Base-by-base conservation (phyloP, 768 basidiomycete genomes). In the Chiua virens region DNA sequence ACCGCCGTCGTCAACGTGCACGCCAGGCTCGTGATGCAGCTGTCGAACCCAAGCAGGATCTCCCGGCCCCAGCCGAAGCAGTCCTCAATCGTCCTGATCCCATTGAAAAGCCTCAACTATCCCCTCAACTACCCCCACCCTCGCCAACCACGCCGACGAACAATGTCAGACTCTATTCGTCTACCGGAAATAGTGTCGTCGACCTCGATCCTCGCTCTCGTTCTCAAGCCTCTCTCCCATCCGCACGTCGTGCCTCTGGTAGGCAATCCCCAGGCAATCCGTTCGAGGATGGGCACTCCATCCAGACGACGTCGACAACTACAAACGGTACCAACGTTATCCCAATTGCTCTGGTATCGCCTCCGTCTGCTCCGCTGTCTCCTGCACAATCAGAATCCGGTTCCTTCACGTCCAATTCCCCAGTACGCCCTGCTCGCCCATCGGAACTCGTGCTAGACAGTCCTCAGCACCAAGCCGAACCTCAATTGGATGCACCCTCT, bases 41-140 rank as follows among this genome's bases (percentile, higher is more conserved):
- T 15, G 64, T 58, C 28, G 80, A 82, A 51, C 60, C 71, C 49
- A 79, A 79, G 57, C 66, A 71, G 45, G 89, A 92, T 60, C 68
- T 81, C 18, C 89, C 88, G 34, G 89, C 87, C 2, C 72, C 86
- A 20, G 89, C 90, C 18, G 85, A 80, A 58, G 81, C 83, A 10
- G 90, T 92, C 30, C 83, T 92, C 52, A 87, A 83, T 65, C 77
- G 89, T 37, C 87, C 89, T n/a, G 87, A 92, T 68, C 89, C 89
- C 27, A 84, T 71, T 46, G 87, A 88, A 72, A 89, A 88, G 63
- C 66, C 75, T 8, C 60, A 47, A 27, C 25, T 62, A 1, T 23
- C 58, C 25, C 53, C 49, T 17, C 34, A 4, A 20, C 46, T 4
- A 34, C 52, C 15, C 2, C 34, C 34, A 34, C 34, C 15, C 15